Evolutionary conservation across 2,329 filamentous ascomycete genomes (phyloP).

Genomic region (Nigrograna mackinnonii): DNA sequence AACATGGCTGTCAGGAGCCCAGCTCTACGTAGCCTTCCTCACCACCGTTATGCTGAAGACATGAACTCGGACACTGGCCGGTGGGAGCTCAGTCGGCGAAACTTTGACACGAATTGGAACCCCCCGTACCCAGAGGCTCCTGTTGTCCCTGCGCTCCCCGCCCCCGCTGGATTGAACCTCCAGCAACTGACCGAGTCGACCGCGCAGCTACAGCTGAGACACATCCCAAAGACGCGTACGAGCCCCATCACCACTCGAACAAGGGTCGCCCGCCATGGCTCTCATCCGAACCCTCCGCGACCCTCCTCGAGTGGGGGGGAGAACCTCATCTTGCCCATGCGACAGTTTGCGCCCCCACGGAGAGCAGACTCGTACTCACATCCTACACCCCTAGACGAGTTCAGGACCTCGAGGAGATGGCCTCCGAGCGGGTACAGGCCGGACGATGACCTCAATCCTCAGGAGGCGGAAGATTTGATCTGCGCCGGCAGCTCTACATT

Average conservation of each 20-base stretch:
- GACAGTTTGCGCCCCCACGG: constrained; percentile 24
- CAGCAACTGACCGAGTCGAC: constrained; percentile 21
- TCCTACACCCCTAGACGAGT: constrained; percentile 41
- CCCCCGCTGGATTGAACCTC: constrained; percentile 7
- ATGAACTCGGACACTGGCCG: constrained; percentile 40
- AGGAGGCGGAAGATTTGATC: constrained; percentile 43
- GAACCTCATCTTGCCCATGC: constrained; percentile 25
- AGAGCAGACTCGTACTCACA: constrained; percentile 41
- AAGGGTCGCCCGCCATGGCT: constrained; percentile 40
- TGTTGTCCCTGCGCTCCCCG: constrained; percentile 28
- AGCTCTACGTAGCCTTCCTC: constrained; percentile 19
- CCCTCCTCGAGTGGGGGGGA: constrained; percentile 39
- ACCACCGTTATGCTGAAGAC: constrained; percentile 38
- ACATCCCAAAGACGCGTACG: constrained; percentile 32
- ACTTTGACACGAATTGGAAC: constrained; percentile 32
- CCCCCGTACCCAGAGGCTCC: constrained; percentile 22
- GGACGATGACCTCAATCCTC: constrained; percentile 32
- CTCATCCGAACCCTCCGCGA: constrained; percentile 30
- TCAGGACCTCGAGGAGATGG: constrained; percentile 39
- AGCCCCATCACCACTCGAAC: constrained; percentile 38
- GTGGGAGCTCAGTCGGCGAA: constrained; percentile 35
- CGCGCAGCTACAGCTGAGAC: constrained; percentile 29
- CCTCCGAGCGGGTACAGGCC: constrained; percentile 41
- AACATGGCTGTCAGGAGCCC: constrained; percentile 24
- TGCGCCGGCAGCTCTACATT: constrained; percentile 43